Conservation (phyloP, 2,329 filamentous ascomycete species). For the Colletotrichum cordylinicola region DNA sequence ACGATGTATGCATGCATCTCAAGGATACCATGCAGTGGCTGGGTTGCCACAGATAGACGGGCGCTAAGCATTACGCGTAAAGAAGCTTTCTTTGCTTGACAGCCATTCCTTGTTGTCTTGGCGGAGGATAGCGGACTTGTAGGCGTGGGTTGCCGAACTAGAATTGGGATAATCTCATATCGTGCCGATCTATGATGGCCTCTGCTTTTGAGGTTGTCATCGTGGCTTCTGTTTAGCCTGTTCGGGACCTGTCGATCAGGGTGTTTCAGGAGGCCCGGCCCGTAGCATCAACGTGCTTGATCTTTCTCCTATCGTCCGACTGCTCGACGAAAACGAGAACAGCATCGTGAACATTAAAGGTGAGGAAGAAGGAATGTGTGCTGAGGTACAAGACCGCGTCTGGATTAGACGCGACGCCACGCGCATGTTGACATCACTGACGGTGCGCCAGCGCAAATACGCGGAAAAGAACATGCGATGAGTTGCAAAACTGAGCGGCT, state of each 20-base stretch:
- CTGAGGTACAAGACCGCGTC: neutral
- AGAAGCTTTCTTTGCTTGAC: neutral
- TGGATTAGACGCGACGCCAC: neutral
- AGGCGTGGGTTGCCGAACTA: neutral
- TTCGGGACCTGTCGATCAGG: neutral
- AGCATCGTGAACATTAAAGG: neutral
- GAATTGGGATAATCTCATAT: neutral
- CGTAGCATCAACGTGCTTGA: neutral
- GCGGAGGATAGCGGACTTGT: neutral
- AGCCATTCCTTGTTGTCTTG: neutral
- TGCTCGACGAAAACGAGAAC: neutral
- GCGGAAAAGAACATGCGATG: neutral
- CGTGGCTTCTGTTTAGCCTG: neutral
- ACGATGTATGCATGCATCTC: neutral
- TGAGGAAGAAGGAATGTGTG: neutral
- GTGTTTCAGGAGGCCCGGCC: neutral
- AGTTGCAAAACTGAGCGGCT: neutral
- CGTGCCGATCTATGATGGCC: neutral
- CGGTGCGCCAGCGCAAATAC: neutral
- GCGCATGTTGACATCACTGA: neutral
- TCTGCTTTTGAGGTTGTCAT: neutral
- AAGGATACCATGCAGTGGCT: neutral
- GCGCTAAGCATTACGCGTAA: neutral
- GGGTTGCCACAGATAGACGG: neutral
- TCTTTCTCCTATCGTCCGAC: neutral